Percentiles rank a stretch among this genome's conserved stretches.
phyloP scores from a whole-genome alignment of 352 stramenopile species.

The Phytopythium aichiense region DNA sequence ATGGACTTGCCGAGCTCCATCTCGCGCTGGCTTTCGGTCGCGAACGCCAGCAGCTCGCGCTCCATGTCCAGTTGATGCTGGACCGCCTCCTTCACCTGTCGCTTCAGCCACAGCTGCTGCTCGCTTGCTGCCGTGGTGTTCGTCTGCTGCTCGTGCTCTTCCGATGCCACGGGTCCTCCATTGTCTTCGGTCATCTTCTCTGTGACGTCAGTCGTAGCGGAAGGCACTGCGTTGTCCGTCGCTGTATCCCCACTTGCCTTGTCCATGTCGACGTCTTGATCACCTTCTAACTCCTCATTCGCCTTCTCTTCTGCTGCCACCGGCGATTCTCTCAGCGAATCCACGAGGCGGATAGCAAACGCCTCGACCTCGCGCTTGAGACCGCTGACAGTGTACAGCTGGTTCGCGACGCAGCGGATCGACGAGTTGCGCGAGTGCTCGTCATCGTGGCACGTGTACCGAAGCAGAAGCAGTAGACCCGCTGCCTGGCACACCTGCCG shows the following conservation, averaged over 20 bases:
- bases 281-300: not conserved
- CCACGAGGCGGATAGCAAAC: slow-evolving; percentile 53
- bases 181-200: slow-evolving; percentile 2
- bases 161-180: not conserved
- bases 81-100: slow-evolving; percentile 21
- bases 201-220: not conserved
- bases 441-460: slow-evolving; percentile 65
- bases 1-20: slow-evolving; percentile 28
- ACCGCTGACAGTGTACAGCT: slow-evolving; percentile 54
- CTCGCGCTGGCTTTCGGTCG: slow-evolving; percentile 34
- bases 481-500: slow-evolving; percentile 45
- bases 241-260: slow-evolving; percentile 10
- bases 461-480: slow-evolving; percentile 58
- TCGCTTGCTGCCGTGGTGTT: not conserved
- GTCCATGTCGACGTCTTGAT: slow-evolving; percentile 20
- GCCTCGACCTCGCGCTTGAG: slow-evolving; percentile 59
- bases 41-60: slow-evolving; percentile 37
- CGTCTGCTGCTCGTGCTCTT: slow-evolving; percentile 5
- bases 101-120: slow-evolving; percentile 18
- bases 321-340: slow-evolving; percentile 35
- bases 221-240: not conserved
- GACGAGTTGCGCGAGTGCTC: slow-evolving; percentile 62
- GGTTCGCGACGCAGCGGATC: slow-evolving; percentile 76
- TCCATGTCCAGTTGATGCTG: slow-evolving; percentile 20
- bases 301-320: slow-evolving; percentile 9